Base-by-base conservation (phyloP, 208 protist species). In the Crithidia acanthocephali region DNA sequence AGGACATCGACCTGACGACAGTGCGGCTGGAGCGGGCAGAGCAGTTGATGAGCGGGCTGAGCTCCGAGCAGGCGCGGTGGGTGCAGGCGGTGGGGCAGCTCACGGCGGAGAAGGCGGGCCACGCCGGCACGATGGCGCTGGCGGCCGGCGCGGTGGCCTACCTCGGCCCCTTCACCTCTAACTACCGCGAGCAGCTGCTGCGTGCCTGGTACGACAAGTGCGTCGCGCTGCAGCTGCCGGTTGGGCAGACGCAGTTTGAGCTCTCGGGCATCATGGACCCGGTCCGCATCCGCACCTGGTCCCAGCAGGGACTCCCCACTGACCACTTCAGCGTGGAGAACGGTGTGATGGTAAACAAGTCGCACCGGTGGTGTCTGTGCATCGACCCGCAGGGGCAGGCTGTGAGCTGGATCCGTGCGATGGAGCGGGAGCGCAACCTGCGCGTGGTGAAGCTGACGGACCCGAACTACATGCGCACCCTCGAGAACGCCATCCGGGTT, bases 371-470 rank as follows among this genome's bases (percentile, higher is more conserved):
- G 96, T 98, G 95, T 74, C 86, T 98, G 16, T 97, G 91, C 76
- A 97, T 98, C 69, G 95, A 98, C 58, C 95, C 94, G 2, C 97
- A 99, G 68, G 88, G 96, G 0, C 97, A 99, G 81, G 96, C 97
- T 18, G 92, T 96, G 52, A 97, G 86, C 74, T 99, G 97, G 97
- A 98, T 99, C 50, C 96, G 95, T 18, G 82, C 86, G 32, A 98
- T 97, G 87, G 93, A 99, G 79, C 79, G 86, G 55, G 88, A 95
- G 33, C 94, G 93, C 70, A 91, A 94, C 53, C 84, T 99, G 59
- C 90, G 92, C 47, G 88, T 98, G 44, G 83, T 98, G 66, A 98
- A 98, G 71, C 91, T 98, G 42, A 92, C 84, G 25, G 95, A 98
- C 30, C 20, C 65, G 40, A 93, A 96, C 44, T 98, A 97, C 73